These are phyloP conservation scores for Pythium biforme DNA, from an alignment of 352 stramenopile species.

Conservation along the genomic window DNA sequence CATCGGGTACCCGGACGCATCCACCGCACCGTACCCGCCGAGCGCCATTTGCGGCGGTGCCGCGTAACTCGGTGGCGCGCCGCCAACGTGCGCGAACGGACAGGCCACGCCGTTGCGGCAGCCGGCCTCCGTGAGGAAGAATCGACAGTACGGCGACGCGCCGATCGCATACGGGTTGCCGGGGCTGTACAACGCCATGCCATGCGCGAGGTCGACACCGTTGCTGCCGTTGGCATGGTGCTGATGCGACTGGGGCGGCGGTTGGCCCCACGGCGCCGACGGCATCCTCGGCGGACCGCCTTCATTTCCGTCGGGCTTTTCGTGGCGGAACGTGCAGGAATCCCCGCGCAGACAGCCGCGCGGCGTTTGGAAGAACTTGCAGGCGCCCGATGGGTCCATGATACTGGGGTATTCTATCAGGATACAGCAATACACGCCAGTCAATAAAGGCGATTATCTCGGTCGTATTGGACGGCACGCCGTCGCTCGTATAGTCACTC, in stretches of 20 bases:
- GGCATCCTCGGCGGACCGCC: not conserved
- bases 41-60: constrained; percentile 15
- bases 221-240: constrained; percentile 1
- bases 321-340: constrained; percentile 68
- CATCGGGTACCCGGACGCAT: constrained; percentile 5
- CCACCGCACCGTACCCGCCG: constrained; percentile 7
- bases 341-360: constrained; percentile 68
- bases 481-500: constrained; percentile 9
- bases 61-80: constrained; percentile 13
- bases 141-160: constrained; percentile 41
- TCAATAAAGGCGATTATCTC: no score
- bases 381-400: constrained; percentile 29
- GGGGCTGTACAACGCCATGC: constrained; percentile 27
- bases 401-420: not conserved
- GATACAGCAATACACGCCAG: no score
- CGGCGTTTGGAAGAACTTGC: constrained; percentile 74
- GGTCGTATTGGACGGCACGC: not conserved
- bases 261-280: not conserved
- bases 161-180: constrained; percentile 44
- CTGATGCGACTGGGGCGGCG: not conserved
- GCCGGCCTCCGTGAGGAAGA: constrained; percentile 49
- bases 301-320: constrained; percentile 4
- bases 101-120: constrained; percentile 70
- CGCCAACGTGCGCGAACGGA: constrained; percentile 44
- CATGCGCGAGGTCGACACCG: not conserved